These are phyloP conservation scores for Lipomyces sp. DNA, from an alignment of 805 yeast species.

Conservation along the genomic window DNA sequence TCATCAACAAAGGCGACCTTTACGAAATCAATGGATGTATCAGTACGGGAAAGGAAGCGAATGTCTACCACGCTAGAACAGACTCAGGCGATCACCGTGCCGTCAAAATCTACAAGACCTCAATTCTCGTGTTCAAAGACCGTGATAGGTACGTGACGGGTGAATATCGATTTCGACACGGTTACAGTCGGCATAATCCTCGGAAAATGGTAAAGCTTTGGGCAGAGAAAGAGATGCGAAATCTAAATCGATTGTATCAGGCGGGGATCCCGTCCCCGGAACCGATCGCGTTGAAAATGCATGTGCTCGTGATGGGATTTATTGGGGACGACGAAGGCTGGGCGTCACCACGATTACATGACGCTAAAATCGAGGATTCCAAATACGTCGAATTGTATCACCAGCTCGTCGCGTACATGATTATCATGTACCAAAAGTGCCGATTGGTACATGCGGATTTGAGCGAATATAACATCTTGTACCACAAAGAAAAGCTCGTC, in stretches of 20 bases:
- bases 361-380: constrained; percentile 52
- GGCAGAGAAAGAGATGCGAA: constrained; percentile 98
- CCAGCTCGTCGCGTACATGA: constrained; percentile 80
- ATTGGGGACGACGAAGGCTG: constrained; percentile 74
- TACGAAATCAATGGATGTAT: constrained; percentile 90
- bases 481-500: constrained; percentile 73
- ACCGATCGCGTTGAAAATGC: constrained; percentile 85
- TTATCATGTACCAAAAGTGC: constrained; percentile 85
- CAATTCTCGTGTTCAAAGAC: constrained; percentile 95
- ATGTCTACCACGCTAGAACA: constrained; percentile 80
- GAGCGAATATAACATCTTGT: constrained; percentile 89
- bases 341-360: constrained; percentile 89
- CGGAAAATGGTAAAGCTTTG: constrained; percentile 96
- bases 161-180: constrained; percentile 88
- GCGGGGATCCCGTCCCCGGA: constrained; percentile 92
- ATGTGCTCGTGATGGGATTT: constrained; percentile 94
- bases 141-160: constrained; percentile 96
- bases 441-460: constrained; percentile 94
- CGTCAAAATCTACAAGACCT: constrained; percentile 92
- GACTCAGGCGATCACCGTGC: constrained; percentile 63
- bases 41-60: constrained; percentile 98
- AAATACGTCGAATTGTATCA: constrained; percentile 72
- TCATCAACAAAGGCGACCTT: constrained; percentile 81
- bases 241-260: constrained; percentile 76
- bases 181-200: constrained; percentile 84